Base-by-base conservation (phyloP, 139 green algal species). In the Marvania coccoides region DNA sequence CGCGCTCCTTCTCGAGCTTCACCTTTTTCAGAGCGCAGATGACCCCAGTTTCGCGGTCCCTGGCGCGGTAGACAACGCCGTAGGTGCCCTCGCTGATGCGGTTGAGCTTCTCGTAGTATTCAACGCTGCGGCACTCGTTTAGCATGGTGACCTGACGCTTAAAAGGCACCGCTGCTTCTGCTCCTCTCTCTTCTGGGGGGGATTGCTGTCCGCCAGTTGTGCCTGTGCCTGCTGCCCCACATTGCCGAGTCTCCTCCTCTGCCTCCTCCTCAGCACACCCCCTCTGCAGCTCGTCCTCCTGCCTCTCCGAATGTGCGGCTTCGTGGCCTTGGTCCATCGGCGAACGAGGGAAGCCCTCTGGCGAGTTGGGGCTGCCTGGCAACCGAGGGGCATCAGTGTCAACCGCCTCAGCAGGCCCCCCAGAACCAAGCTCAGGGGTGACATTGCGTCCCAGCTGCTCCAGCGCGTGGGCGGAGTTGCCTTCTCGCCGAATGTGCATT, bases 21-120 rank as follows among this genome's bases (percentile, higher is more conserved):
- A 99, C 63, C 69, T 88, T 90, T 67, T 98, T 98, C 2, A 98
- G 72, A 0, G 93, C 93, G 34, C 81, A 88, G 33, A 97, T 83
- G 33, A 80, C 65, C 29, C 84, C 85, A 0, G 82, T 95, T 2
- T 64, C 64, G 19, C 85, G 88, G 45, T 91, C 81, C 2, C 81
- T 72, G 7, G 91, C 91, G 37, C 83, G 19, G 23, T 3, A 65
- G 48, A 98, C 92, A 29, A 97, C 82, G 5, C 92, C 92, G 62
- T 96, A 97, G 12, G 89, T 95, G 23, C 91, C 87, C 66, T 95
- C 90, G 15, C 69, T 72, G 61, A 97, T 91, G 14, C 74, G 62
- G 70, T 89, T 92, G 2, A 96, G 71, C 34, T 80, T 72, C 69
- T 96, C 85, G 61, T 89, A 97, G 34, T 85, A 72, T 36, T 96